Percentiles rank a stretch among this genome's conserved stretches.
These are phyloP conservation scores for Pneumocystis carinii DNA, from an alignment of 1,139 yeast species.

Conservation along the genomic window DNA sequence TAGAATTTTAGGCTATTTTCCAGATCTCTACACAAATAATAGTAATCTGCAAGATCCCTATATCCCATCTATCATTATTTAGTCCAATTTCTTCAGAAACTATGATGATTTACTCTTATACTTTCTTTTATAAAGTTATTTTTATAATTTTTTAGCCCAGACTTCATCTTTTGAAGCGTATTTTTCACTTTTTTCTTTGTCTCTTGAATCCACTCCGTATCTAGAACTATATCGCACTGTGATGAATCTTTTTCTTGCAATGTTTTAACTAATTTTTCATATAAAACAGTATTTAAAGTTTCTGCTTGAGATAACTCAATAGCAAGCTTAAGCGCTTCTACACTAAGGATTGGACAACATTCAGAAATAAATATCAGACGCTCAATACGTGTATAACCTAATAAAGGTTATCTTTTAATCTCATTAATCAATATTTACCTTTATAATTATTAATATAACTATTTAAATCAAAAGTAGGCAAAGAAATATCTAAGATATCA, in stretches of 20 bases:
- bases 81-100: not conserved
- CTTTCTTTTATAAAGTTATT: conserved; percentile 17
- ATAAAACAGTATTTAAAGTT: conserved; percentile 12
- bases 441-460: conserved; percentile 5
- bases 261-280: conserved; percentile 9
- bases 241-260: conserved; percentile 3
- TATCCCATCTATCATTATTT: conserved; percentile 11
- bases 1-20: conserved; percentile 12
- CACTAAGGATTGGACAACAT: conserved; percentile 10
- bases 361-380: conserved; percentile 15
- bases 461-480: conserved; percentile 3
- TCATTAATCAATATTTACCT: conserved; percentile 2
- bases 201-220: conserved; percentile 11
- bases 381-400: conserved; percentile 13
- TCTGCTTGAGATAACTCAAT: conserved; percentile 9
- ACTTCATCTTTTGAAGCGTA: conserved; percentile 13
- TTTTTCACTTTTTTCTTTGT: conserved; percentile 5
- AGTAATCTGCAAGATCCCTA: conserved; percentile 15
- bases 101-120: conserved; percentile 9
- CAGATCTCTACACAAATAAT: conserved; percentile 13
- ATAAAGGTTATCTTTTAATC: not conserved
- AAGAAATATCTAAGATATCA: not conserved
- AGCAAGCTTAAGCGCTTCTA: conserved; percentile 13
- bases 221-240: conserved; percentile 3
- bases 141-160: conserved; percentile 15